A percentile compares a stretch with the other conserved stretches of the same genome.
phyloP scores from a whole-genome alignment of 1,284 basidiomycete species.

The Cerrena zonata region DNA sequence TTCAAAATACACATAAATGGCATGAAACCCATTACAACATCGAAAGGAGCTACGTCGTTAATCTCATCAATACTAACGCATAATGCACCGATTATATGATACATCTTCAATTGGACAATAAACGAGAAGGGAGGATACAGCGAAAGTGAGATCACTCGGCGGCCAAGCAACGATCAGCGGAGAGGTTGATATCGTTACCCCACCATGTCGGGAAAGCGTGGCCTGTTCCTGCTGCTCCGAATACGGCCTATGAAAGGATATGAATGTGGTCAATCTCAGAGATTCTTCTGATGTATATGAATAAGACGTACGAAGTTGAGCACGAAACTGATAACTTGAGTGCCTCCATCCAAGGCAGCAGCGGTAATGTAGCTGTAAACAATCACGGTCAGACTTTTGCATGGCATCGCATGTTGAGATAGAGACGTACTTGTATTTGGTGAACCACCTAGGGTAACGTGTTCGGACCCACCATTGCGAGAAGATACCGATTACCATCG shows the following conservation, averaged over 20 bases:
- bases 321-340: constrained; percentile 30
- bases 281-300: too few relatives aligned
- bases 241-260: constrained; percentile 7
- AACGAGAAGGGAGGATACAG: too few relatives aligned
- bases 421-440: constrained; percentile 53
- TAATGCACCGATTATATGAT: too few relatives aligned
- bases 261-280: background rate
- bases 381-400: too few relatives aligned
- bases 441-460: constrained; percentile 44
- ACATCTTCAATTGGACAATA: too few relatives aligned
- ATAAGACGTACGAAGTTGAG: constrained; percentile 25
- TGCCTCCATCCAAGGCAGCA: constrained; percentile 27
- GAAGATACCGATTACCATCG: constrained; percentile 47
- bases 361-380: constrained; percentile 28
- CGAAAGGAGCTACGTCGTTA: too few relatives aligned
- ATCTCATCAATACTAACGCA: too few relatives aligned
- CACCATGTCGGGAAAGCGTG: constrained; percentile 10
- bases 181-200: constrained; percentile 19
- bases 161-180: constrained; percentile 24
- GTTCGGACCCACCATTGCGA: constrained; percentile 50
- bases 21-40: too few relatives aligned
- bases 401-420: too few relatives aligned
- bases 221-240: constrained; percentile 10
- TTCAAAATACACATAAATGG: too few relatives aligned
- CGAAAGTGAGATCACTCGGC: constrained; percentile 8